Percentiles rank a stretch among this genome's conserved stretches.
These are phyloP conservation scores for Sodiomyces alkalinus DNA, from an alignment of 2,329 filamentous ascomycete genomes.

Conservation along the genomic window DNA sequence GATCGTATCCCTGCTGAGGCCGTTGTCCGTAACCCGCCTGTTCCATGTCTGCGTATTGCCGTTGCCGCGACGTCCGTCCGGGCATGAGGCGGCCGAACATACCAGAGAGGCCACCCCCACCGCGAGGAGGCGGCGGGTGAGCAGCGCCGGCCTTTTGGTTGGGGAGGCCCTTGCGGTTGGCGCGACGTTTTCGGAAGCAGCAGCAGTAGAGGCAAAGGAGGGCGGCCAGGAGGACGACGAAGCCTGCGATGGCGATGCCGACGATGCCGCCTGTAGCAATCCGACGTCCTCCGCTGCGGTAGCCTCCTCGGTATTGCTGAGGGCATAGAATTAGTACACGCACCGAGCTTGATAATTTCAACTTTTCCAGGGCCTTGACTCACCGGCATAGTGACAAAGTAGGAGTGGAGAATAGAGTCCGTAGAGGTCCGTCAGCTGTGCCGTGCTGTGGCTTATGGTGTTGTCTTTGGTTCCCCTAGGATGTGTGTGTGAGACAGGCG, in stretches of 20 bases:
- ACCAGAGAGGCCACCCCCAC: background rate
- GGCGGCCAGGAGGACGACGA: slow-evolving; percentile 4
- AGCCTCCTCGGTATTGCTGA: too few species aligned
- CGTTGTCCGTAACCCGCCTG: background rate
- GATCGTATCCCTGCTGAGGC: background rate
- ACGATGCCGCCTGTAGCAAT: slow-evolving; percentile 7
- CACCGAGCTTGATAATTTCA: too few species aligned
- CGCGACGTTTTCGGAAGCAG: slow-evolving; percentile 6
- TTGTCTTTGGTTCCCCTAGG: too few species aligned
- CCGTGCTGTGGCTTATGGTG: too few species aligned
- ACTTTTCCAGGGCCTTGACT: too few species aligned
- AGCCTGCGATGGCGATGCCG: slow-evolving; percentile 7
- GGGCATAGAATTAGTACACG: too few species aligned
- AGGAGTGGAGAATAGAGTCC: too few species aligned
- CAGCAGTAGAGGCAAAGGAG: slow-evolving; percentile 7
- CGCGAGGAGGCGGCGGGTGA: background rate
- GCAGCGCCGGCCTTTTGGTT: background rate
- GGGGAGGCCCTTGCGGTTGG: background rate
- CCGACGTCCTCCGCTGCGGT: slow-evolving; percentile 5
- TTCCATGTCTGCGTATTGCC: background rate
- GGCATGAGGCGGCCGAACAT: background rate
- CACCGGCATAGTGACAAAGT: too few species aligned
- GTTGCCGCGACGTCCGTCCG: background rate
- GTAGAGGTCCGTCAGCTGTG: too few species aligned
- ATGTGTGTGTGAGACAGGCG: too few species aligned